Evolutionary conservation across 1,284 basidiomycete species (phyloP).

Genomic region (Trametes polyzona): DNA sequence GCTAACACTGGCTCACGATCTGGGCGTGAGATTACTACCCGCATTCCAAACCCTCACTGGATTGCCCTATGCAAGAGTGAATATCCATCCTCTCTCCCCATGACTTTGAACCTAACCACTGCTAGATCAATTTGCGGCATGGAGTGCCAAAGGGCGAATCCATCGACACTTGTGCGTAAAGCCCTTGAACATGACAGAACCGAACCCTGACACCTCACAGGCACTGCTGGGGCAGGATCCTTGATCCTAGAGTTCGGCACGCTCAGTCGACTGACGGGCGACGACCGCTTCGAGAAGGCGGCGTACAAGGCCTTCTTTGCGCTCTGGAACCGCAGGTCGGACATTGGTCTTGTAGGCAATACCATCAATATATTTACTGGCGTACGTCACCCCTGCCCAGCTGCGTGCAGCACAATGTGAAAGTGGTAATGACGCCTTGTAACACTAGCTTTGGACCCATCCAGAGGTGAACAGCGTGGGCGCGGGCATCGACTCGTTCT

Average conservation of each 20-base stretch:
- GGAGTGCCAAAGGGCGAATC: conserved; percentile 72
- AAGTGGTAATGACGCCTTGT: background rate
- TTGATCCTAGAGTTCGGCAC: conserved; percentile 93
- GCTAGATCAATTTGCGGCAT: conserved; percentile 75
- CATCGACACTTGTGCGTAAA: conserved; percentile 72
- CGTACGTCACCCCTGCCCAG: conserved; percentile 49
- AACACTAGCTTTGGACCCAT: conserved; percentile 66
- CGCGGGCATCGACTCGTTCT: conserved; percentile 93
- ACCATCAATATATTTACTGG: conserved; percentile 82
- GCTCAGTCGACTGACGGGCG: conserved; percentile 85
- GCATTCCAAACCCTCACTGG: conserved; percentile 91
- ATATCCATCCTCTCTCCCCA: conserved; percentile 15
- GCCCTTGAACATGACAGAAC: background rate
- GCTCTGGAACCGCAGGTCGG: conserved; percentile 87
- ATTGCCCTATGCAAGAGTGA: conserved; percentile 87
- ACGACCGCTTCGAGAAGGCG: conserved; percentile 84
- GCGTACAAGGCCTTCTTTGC: conserved; percentile 88
- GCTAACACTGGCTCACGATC: conserved; percentile 79
- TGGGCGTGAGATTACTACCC: conserved; percentile 82
- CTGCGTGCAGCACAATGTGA: conserved; percentile 8
- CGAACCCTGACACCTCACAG: conserved; percentile 43
- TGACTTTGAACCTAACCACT: conserved; percentile 1
- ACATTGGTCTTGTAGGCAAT: conserved; percentile 85
- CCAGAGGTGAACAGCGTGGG: conserved; percentile 84
- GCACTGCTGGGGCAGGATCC: conserved; percentile 90